phyloP scores from a whole-genome alignment of 2,329 filamentous ascomycete species.

The Botryotinia convoluta region DNA sequence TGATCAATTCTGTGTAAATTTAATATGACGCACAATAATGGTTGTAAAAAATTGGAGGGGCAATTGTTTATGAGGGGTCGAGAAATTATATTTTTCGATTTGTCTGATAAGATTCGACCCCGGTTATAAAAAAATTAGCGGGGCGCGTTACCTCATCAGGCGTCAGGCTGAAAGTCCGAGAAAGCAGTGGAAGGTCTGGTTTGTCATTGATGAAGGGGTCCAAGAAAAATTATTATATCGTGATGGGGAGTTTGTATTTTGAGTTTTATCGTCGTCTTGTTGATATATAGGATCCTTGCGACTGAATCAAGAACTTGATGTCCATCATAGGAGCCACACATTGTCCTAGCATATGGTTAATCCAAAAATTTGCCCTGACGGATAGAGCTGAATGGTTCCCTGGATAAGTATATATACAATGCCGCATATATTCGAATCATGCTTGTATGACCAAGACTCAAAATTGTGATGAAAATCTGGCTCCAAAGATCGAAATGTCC shows the following conservation, averaged over 20 bases:
- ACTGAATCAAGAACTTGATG: background rate
- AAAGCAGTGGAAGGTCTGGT: slow-evolving; percentile 14
- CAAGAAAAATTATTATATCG: background rate
- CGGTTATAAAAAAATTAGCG: background rate
- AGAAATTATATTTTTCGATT: slow-evolving; percentile 25
- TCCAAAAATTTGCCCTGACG: background rate
- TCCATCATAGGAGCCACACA: background rate
- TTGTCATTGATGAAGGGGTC: slow-evolving; percentile 11
- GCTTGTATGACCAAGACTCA: background rate
- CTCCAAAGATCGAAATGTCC: background rate
- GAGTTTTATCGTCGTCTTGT: background rate
- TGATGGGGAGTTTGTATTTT: background rate
- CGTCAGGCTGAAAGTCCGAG: slow-evolving; percentile 26
- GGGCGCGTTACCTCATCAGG: slow-evolving; percentile 19
- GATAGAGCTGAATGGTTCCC: background rate
- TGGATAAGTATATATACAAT: background rate
- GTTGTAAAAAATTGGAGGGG: slow-evolving; percentile 31
- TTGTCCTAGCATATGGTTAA: background rate
- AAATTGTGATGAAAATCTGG: too few relatives aligned
- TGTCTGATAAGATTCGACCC: slow-evolving; percentile 25
- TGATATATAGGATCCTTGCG: background rate
- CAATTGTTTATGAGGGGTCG: slow-evolving; percentile 16
- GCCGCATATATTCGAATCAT: background rate
- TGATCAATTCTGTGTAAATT: background rate
- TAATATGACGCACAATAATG: slow-evolving; percentile 10